Evolutionary conservation across 2,329 filamentous ascomycete species (phyloP), one percentile per base, ranked within the genome.

Genomic region (Pseudocercospora pini-densiflorae): DNA sequence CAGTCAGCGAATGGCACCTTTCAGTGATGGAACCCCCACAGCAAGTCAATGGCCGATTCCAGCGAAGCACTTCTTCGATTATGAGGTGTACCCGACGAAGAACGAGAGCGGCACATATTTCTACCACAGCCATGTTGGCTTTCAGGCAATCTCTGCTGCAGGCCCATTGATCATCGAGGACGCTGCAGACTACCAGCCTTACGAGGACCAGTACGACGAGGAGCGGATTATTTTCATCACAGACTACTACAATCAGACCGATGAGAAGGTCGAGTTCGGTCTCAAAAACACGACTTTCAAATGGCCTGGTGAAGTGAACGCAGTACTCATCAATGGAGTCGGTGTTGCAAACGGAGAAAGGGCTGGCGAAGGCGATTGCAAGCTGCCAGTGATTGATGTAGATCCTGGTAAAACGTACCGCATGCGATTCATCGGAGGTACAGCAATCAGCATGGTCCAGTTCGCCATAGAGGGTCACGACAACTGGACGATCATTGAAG

Each of bases 21-120:
- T 89, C 76, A 87, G 88, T 1, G 89, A 91, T 69, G 89, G 89
- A 3, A 83, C 86, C 0, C 87, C 88, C 0, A 76, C 81, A 31
- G 87, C 85, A 1, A 83, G 84, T 19, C 88, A 91, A 70, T 91
- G 88, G 89, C 88, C 89, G 0, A 90, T 91, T 43, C 83, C 86
- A 0, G 82, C 87, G 0, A 77, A 80, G 0, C 82, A 86, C 65
- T 91, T 86, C 77, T 91, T 91, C 75, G 89, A 91, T 77, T 91
- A 91, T 73, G 88, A 91, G 72, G 77, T 91, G 3, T 81, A 81
- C 16, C 83, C 87, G 0, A 76, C 84, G 3, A 51, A 74, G 1
- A 84, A 83, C 5, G 83, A 87, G 62, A 84, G 86, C 0, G 89
- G 89, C 4, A 87, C 88, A 0, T 91, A 90, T 72, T 90, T 89